These are phyloP conservation scores for Boletus bicolor DNA, from an alignment of 768 basidiomycete genomes.

Conservation along the genomic window DNA sequence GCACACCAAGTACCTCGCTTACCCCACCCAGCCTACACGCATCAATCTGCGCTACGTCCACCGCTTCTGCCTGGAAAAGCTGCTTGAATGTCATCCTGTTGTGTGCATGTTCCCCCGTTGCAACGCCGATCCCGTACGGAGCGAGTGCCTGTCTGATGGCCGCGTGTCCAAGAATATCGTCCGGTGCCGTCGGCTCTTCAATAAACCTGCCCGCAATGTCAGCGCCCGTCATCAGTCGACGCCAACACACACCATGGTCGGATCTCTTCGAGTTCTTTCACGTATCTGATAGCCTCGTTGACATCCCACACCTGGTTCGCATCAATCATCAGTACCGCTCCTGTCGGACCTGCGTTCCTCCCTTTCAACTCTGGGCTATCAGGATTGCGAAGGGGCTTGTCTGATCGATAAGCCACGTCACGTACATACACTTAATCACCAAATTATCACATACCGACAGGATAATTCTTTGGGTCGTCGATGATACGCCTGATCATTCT, in stretches of 20 bases:
- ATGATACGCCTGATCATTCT: conserved; percentile 87
- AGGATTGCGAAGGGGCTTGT: conserved; percentile 44
- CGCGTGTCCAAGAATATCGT: conserved; percentile 85
- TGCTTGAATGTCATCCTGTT: conserved; percentile 97
- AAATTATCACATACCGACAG: conserved; percentile 47
- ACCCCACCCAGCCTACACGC: conserved; percentile 88
- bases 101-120: conserved; percentile 93
- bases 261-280: conserved; percentile 67
- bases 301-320: conserved; percentile 97
- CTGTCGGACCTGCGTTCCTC: conserved; percentile 92
- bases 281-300: conserved; percentile 82
- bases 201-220: conserved; percentile 61
- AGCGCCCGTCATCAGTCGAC: not conserved
- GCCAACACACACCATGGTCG: conserved; percentile 33
- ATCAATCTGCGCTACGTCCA: conserved; percentile 88
- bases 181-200: conserved; percentile 90
- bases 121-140: conserved; percentile 81
- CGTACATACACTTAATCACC: not conserved
- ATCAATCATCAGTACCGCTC: conserved; percentile 92
- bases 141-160: conserved; percentile 75
- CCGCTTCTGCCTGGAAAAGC: conserved; percentile 80
- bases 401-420: conserved; percentile 19
- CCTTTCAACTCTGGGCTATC: conserved; percentile 58
- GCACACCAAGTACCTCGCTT: conserved; percentile 82
- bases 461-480: conserved; percentile 72